These are phyloP conservation scores for Trichocomaceae sp. DNA, from an alignment of 2,329 filamentous ascomycete genomes.

Conservation along the genomic window DNA sequence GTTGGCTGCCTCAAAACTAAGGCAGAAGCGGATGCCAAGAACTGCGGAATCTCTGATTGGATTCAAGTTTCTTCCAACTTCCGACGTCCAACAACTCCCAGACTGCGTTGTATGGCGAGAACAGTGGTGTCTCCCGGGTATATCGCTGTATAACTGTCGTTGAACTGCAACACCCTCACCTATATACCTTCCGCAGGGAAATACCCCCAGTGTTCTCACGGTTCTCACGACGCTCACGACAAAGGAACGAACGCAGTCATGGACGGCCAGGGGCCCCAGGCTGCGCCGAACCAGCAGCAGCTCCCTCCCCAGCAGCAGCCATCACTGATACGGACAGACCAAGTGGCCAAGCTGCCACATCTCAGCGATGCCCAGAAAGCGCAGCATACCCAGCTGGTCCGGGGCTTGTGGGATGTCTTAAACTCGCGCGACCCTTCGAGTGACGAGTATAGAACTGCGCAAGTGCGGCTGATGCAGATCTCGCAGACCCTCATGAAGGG, in stretches of 20 bases:
- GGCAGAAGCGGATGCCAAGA: not conserved
- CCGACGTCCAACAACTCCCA: not conserved
- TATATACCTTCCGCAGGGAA: not conserved
- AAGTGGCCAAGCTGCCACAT: slow-evolving; percentile 48
- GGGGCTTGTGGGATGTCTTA: slow-evolving; percentile 49
- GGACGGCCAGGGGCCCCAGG: slow-evolving; percentile 27
- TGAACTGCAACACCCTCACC: not conserved
- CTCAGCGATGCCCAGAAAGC: slow-evolving; percentile 50
- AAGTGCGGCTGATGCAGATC: slow-evolving; percentile 46
- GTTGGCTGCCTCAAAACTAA: too few species aligned
- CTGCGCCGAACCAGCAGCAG: slow-evolving; percentile 23
- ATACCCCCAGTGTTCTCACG: not conserved
- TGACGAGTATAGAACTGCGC: slow-evolving; percentile 45
- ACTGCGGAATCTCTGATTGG: too few species aligned
- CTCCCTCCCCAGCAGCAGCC: slow-evolving; percentile 34
- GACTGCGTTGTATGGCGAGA: not conserved
- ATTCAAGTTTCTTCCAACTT: not conserved
- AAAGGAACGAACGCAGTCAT: slow-evolving; percentile 15
- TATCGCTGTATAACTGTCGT: not conserved
- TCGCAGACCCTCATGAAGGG: slow-evolving; percentile 48
- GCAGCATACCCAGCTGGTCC: slow-evolving; percentile 49
- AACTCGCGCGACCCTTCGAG: slow-evolving; percentile 45
- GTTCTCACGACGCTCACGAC: not conserved
- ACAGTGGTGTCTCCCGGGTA: not conserved
- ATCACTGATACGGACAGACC: slow-evolving; percentile 46